Base-by-base conservation (phyloP, 305 asterid species). In the Fraxinus baroniana region DNA sequence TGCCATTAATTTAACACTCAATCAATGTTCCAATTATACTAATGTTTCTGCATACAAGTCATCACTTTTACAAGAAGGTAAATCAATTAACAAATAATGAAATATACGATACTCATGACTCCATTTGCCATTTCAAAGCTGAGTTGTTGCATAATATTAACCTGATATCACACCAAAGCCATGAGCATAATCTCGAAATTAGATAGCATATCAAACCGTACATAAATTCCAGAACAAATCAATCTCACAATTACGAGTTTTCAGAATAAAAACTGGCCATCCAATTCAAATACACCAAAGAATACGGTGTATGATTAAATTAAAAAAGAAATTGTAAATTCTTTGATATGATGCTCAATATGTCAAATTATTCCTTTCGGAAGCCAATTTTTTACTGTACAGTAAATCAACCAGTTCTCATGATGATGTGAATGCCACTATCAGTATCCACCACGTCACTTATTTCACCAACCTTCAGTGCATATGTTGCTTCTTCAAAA, bases 391-490 rank as follows among this genome's bases (percentile, higher is more conserved):
- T 62, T 22, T 62, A 62, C 71, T 62, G 3, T 9, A 9, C 35
- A 0, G 10, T 28, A 70, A 64, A 79, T 82, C 85, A 91, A 78
- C 78, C 92, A 13, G 97, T 93, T 90, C 99, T 89, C 90, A 55
- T 74, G 83, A 95, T 95, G 88, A 95, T 93, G 88, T 94, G 99
- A 87, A 90, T 97, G 44, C 99, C 99, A 76, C 99, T 95, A 36
- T 95, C 97, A 46, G 98, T 95, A 78, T 95, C 97, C 85, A 95
- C 92, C 5, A 92, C 90, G 78, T 93, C 95, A 60, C 99, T 95
- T 62, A 94, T 90, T 83, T 95, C 97, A 35, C 97, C 99, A 83
- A 92, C 87, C 89, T 91, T 89, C 24, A 95, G 89, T 30, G 88
- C 90, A 80, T 86, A 92, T 6, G 99, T 85, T 74, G 93, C 93